These are phyloP conservation scores for Phialophora expanda DNA, from an alignment of 2,329 filamentous ascomycete genomes.

Conservation along the genomic window DNA sequence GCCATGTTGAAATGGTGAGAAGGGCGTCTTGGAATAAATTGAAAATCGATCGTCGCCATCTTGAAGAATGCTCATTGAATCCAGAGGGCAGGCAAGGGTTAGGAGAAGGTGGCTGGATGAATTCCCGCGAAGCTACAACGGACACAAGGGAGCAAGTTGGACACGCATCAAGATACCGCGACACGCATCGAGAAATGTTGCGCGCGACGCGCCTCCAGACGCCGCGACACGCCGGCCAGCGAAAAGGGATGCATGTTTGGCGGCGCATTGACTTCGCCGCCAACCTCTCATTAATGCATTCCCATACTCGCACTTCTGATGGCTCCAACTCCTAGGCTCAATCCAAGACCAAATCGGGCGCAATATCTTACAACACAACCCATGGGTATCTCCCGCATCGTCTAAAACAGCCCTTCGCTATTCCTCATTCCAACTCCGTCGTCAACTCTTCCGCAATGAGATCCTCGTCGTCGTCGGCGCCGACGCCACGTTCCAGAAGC, in stretches of 20 bases:
- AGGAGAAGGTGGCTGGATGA: conserved; percentile 12
- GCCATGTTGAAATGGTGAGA: conserved; percentile 25
- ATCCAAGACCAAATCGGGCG: neutral
- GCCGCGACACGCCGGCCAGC: neutral
- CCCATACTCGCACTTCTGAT: neutral
- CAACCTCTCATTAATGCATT: neutral
- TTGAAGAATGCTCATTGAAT: conserved; percentile 28
- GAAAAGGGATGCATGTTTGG: neutral
- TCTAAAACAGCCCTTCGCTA: neutral
- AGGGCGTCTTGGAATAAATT: neutral
- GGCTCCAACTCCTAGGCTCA: neutral
- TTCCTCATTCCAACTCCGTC: conserved; percentile 18
- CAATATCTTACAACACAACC: neutral
- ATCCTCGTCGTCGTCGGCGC: neutral
- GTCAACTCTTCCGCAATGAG: conserved; percentile 24
- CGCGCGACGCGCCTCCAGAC: too few species aligned
- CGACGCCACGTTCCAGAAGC: conserved; percentile 9
- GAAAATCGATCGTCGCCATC: conserved; percentile 23
- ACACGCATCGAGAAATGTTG: neutral
- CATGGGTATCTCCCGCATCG: neutral
- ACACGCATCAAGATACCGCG: neutral
- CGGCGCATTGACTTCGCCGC: neutral
- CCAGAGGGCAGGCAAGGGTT: conserved; percentile 19
- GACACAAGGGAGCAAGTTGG: neutral
- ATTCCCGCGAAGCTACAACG: neutral